phyloP scores from a whole-genome alignment of 2,329 filamentous ascomycete genomes.

The Amauroascus niger region DNA sequence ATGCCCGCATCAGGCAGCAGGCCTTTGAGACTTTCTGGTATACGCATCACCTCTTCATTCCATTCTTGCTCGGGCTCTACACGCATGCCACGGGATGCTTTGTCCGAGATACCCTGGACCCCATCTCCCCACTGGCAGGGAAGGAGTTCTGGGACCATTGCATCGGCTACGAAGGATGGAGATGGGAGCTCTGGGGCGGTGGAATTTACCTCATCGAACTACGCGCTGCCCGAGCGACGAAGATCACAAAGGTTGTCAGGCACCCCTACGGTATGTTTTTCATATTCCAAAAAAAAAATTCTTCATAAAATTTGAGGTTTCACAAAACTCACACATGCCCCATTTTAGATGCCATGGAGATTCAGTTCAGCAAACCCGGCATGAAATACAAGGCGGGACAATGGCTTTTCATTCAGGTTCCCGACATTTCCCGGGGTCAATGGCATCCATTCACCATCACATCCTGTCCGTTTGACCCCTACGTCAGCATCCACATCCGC shows the following conservation, averaged over 20 bases:
- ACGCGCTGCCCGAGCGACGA: constrained; percentile 68
- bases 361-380: constrained; percentile 90
- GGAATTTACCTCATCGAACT: constrained; percentile 79
- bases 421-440: constrained; percentile 75
- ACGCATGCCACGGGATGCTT: constrained; percentile 95
- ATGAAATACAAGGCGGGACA: constrained; percentile 98
- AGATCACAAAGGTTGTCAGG: constrained; percentile 86
- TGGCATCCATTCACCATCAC: constrained; percentile 99
- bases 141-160: constrained; percentile 81
- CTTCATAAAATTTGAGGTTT: not conserved
- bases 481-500: constrained; percentile 86
- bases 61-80: constrained; percentile 86
- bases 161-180: constrained; percentile 90
- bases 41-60: constrained; percentile 95
- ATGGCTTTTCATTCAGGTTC: constrained; percentile 94
- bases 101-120: constrained; percentile 66
- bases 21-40: constrained; percentile 99
- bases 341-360: constrained; percentile 75
- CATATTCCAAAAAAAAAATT: too few relatives aligned
- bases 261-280: constrained; percentile 72
- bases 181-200: constrained; percentile 86
- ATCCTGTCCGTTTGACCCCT: constrained; percentile 90
- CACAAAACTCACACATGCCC: not conserved
- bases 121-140: constrained; percentile 76
- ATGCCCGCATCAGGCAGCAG: constrained; percentile 87